These are phyloP conservation scores for Candida sphagnicola DNA, from an alignment of 805 yeast genomes.

Conservation along the genomic window DNA sequence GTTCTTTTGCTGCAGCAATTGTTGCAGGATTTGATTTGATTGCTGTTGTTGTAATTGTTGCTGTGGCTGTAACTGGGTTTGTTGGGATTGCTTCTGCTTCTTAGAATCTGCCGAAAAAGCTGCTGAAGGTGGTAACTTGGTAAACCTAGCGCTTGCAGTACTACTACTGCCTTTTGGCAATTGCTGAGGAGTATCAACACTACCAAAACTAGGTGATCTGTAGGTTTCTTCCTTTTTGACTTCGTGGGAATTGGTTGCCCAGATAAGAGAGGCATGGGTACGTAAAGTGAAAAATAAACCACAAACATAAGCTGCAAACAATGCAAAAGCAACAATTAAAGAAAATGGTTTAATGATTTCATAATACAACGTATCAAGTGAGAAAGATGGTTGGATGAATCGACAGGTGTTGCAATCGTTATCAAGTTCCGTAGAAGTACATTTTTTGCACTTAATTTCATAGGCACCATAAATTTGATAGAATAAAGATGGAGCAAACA, in stretches of 20 bases:
- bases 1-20: neutral
- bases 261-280: slow-evolving; percentile 94
- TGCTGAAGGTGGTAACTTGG: slow-evolving; percentile 14
- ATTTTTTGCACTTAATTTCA: slow-evolving; percentile 65
- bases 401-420: slow-evolving; percentile 67
- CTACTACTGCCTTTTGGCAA: slow-evolving; percentile 8
- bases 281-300: slow-evolving; percentile 91
- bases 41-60: neutral
- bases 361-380: slow-evolving; percentile 62
- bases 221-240: slow-evolving; percentile 22
- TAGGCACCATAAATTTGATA: slow-evolving; percentile 88
- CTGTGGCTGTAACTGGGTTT: neutral
- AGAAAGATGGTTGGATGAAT: slow-evolving; percentile 72
- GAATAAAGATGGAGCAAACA: slow-evolving; percentile 88
- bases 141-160: slow-evolving; percentile 7
- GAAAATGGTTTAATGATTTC: slow-evolving; percentile 79
- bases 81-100: neutral
- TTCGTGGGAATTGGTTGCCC: slow-evolving; percentile 59
- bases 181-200: slow-evolving; percentile 20
- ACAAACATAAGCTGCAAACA: slow-evolving; percentile 79
- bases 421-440: slow-evolving; percentile 24
- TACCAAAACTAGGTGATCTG: slow-evolving; percentile 37
- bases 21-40: neutral
- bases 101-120: slow-evolving; percentile 1
- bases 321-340: slow-evolving; percentile 69